A percentile compares a stretch with the other conserved stretches of the same genome.
Evolutionary conservation across 495 filamentous ascomycete species (phyloP).

Genomic region (Penicillium paxilli): DNA sequence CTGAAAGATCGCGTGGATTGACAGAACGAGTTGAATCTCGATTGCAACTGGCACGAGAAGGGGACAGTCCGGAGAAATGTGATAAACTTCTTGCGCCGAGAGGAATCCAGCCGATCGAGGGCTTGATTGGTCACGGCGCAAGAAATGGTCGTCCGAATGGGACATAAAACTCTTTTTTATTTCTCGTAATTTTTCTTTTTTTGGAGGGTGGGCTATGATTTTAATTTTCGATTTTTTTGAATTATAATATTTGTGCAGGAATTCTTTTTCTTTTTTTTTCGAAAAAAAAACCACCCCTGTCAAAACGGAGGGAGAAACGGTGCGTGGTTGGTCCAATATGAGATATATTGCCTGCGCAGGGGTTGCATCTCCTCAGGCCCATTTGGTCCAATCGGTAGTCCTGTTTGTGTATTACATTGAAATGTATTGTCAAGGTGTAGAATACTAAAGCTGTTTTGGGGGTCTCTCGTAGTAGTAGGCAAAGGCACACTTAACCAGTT

Average conservation of each 20-base stretch:
- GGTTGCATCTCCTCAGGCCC: conserved; percentile 27
- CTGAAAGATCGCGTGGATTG: conserved; percentile 24
- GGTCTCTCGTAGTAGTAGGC: no score
- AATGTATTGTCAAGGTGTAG: not conserved
- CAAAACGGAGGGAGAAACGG: conserved; percentile 20
- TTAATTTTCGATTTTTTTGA: not conserved
- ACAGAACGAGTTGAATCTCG: conserved; percentile 24
- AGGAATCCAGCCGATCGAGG: conserved; percentile 11
- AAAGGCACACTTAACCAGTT: conserved; percentile 1
- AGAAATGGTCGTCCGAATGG: conserved; percentile 15
- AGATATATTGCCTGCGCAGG: conserved; percentile 26
- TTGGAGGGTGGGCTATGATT: no score
- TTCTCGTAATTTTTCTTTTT: not conserved
- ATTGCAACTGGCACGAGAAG: conserved; percentile 35
- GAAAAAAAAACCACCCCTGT: conserved; percentile 18
- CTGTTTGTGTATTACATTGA: conserved; percentile 24
- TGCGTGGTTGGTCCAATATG: conserved; percentile 30
- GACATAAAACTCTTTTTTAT: conserved; percentile 3
- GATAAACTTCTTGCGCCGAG: conserved; percentile 26
- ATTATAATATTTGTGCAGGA: not conserved
- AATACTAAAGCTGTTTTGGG: not conserved
- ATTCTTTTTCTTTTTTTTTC: no score
- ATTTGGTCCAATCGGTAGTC: not conserved
- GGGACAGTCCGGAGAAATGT: conserved; percentile 27
- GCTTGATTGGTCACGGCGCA: conserved; percentile 20